These are phyloP conservation scores for Chalciporus sp. DNA, from an alignment of 1,284 basidiomycete species.

Conservation along the genomic window DNA sequence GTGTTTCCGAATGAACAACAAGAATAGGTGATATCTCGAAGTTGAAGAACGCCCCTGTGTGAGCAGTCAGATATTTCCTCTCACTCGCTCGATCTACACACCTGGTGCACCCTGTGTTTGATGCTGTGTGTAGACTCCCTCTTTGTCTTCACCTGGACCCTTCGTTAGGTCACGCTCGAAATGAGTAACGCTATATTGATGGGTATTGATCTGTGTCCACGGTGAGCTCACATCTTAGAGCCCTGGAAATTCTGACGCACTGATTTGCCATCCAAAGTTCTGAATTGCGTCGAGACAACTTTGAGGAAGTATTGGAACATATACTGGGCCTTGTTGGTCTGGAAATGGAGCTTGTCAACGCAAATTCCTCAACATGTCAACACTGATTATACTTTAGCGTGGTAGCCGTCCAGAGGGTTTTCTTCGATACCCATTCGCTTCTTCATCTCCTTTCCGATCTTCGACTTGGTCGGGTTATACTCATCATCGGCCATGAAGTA, in stretches of 20 bases:
- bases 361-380: slow-evolving; percentile 2
- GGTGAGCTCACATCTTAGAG: slow-evolving; percentile 6
- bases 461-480: slow-evolving; percentile 66
- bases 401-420: slow-evolving; percentile 82
- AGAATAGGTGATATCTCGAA: slow-evolving; percentile 98
- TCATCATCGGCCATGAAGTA: slow-evolving; percentile 86
- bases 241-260: slow-evolving; percentile 43
- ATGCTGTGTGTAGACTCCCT: slow-evolving; percentile 82
- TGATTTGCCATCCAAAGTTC: slow-evolving; percentile 73
- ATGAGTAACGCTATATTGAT: slow-evolving; percentile 94
- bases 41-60: slow-evolving; percentile 85
- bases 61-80: neutral
- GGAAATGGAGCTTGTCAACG: slow-evolving; percentile 10
- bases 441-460: slow-evolving; percentile 69
- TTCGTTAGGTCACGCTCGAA: slow-evolving; percentile 90
- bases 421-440: slow-evolving; percentile 70
- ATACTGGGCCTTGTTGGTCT: slow-evolving; percentile 74
- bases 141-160: slow-evolving; percentile 57
- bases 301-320: slow-evolving; percentile 99
- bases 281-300: slow-evolving; percentile 92
- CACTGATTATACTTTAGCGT: slow-evolving; percentile 54
- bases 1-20: slow-evolving; percentile 86
- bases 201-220: slow-evolving; percentile 63
- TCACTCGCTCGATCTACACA: slow-evolving; percentile 29
- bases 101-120: slow-evolving; percentile 80